Evolutionary conservation across 805 yeast genomes (phyloP).

Genomic region (Sugiyamaella chiloensis): DNA sequence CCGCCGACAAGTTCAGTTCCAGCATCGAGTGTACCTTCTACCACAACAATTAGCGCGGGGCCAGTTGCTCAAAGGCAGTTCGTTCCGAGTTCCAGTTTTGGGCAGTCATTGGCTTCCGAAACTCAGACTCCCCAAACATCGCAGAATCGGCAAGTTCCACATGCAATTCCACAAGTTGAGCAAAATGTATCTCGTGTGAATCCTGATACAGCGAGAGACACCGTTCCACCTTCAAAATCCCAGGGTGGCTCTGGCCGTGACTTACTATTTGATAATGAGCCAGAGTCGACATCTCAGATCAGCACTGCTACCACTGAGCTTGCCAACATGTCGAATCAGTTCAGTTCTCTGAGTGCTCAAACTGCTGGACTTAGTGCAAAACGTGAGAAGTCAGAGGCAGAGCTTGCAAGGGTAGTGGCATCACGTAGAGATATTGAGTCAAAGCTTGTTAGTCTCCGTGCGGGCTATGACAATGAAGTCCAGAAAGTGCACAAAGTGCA

Average conservation of each 20-base stretch:
- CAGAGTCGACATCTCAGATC: constrained; percentile 61
- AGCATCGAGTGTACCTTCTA: constrained; percentile 16
- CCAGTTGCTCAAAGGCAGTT: constrained; percentile 42
- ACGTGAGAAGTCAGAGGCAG: constrained; percentile 71
- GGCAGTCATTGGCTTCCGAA: constrained; percentile 58
- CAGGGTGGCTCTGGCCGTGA: constrained; percentile 39
- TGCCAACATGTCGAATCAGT: constrained; percentile 83
- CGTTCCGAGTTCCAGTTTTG: constrained; percentile 82
- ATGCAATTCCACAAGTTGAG: constrained; percentile 24
- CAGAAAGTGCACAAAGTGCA: constrained; percentile 73
- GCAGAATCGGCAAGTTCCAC: constrained; percentile 7
- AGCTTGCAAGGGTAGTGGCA: constrained; percentile 62
- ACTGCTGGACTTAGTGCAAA: constrained; percentile 67
- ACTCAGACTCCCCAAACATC: too few species aligned
- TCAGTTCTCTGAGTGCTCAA: constrained; percentile 71
- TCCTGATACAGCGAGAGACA: constrained; percentile 20
- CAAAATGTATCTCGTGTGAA: constrained; percentile 35
- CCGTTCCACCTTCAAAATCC: constrained; percentile 13
- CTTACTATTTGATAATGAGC: constrained; percentile 50
- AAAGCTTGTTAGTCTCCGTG: constrained; percentile 64
- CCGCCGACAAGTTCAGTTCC: constrained; percentile 24
- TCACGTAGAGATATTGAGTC: constrained; percentile 68
- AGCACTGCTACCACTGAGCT: constrained; percentile 80
- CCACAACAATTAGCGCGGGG: constrained; percentile 12
- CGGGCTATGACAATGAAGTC: constrained; percentile 75